Evolutionary conservation across 2,329 filamentous ascomycete species (phyloP), one percentile per base, ranked within the genome.

Genomic region (Cryphonectria japonica): DNA sequence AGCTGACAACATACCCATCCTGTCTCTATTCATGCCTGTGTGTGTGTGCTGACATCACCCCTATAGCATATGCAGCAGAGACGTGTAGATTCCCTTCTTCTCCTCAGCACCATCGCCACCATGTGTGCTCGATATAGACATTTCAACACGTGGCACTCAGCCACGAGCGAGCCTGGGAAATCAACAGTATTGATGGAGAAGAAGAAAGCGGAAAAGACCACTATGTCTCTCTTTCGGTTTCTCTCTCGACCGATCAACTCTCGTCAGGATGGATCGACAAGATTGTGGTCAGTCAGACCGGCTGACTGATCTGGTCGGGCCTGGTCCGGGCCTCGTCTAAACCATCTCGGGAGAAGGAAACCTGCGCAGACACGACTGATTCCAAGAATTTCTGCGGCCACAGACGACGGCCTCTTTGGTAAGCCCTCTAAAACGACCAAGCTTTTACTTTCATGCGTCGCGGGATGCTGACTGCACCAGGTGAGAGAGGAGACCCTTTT

Each of bases 341-440:
- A 34, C 59, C 59, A 39, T n/a, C 34, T 39, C 34, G 16, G 34
- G 26, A 39, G 32, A 16, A 34, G 6, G 59, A n/a, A 26, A 34
- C 46, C 46, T n/a, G 22, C 22, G 22, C 46, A 50, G 19, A n/a
- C 46, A n/a, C 46, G 22, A 8, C 9, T 50, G 32, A 37, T 60
- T 39, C 19, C 16, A 37, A 11, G 11, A n/a, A 2, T 39, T 19
- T 14, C 32, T 14, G 59, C 16, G 59, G 59, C 59, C 59, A 61
- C 59, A 26, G 19, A 8, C 19, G 19, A 61, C 22, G 59, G 59
- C 59, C 59, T 39, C 34, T 37, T 7, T 50, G 11, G 34, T 61
- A 22, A 61, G 32, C 59, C 39, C 59, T 61, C 59, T 59, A 59
- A 61, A 61, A 61, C 59, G 34, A 39, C 59, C 4, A 39, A 61